Evolutionary conservation across 768 basidiomycete genomes (phyloP).

Genomic region (Boletales sp.): DNA sequence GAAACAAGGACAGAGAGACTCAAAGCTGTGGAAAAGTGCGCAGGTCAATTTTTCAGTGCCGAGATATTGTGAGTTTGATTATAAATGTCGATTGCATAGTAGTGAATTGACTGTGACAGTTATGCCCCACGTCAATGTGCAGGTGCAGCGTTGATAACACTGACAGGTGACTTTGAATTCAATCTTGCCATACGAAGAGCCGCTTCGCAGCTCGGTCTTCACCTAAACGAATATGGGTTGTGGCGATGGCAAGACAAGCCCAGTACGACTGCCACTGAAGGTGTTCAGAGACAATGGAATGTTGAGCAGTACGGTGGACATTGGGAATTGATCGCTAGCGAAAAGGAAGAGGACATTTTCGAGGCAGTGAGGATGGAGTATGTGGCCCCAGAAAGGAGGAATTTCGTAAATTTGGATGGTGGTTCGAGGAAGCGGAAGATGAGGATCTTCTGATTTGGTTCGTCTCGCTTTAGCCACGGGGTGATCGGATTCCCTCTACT

Average conservation of each 20-base stretch:
- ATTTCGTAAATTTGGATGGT: constrained; percentile 15
- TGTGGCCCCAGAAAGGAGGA: constrained; percentile 25
- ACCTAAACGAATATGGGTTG: constrained; percentile 59
- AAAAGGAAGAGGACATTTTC: constrained; percentile 24
- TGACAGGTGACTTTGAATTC: constrained; percentile 58
- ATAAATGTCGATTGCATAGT: neutral
- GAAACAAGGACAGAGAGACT: constrained; percentile 24
- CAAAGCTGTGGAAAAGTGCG: constrained; percentile 16
- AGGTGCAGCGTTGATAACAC: constrained; percentile 48
- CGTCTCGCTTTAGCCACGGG: neutral
- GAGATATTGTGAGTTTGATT: constrained; percentile 27
- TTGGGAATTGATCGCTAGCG: constrained; percentile 23
- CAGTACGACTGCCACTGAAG: neutral
- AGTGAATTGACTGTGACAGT: constrained; percentile 7
- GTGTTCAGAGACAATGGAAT: constrained; percentile 1
- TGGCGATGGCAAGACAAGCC: constrained; percentile 49
- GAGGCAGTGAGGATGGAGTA: constrained; percentile 24
- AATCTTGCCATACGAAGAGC: constrained; percentile 36
- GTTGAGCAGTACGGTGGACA: constrained; percentile 12
- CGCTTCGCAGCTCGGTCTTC: constrained; percentile 44
- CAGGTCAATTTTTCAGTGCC: constrained; percentile 40
- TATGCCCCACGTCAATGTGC: constrained; percentile 25
- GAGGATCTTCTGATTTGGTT: constrained; percentile 3
- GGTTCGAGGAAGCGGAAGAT: constrained; percentile 3
- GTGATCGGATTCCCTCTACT: constrained; percentile 4